A percentile compares a stretch with the other conserved stretches of the same genome.
Conservation (phyloP, 805 yeast species). For the Candida arabinofermentans region DNA sequence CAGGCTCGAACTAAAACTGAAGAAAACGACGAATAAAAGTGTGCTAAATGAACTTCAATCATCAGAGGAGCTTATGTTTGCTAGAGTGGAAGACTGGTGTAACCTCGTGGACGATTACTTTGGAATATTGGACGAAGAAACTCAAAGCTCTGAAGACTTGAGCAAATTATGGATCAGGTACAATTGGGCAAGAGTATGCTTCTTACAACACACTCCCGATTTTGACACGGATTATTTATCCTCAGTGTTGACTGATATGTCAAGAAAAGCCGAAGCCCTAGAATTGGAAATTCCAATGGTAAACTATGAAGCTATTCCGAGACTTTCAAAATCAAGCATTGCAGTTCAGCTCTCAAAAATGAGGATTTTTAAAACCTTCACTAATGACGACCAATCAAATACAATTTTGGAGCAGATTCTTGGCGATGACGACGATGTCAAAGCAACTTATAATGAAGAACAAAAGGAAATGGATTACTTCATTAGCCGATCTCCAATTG, state of each 20-base stretch:
- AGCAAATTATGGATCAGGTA: conserved; percentile 31
- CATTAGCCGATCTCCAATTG: conserved; percentile 58
- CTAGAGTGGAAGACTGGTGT: conserved; percentile 48
- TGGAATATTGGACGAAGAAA: conserved; percentile 3
- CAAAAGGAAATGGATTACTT: conserved; percentile 56
- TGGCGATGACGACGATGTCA: conserved; percentile 25
- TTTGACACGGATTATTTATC: conserved; percentile 33
- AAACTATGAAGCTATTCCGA: conserved; percentile 59
- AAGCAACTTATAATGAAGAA: conserved; percentile 31
- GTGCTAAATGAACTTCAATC: conserved; percentile 30
- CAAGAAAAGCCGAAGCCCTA: conserved; percentile 18
- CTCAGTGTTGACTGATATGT: conserved; percentile 23
- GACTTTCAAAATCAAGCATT: conserved; percentile 46
- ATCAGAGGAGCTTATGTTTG: conserved; percentile 35
- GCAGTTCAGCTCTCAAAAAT: conserved; percentile 65
- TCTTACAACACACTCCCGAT: conserved; percentile 33
- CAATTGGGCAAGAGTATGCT: conserved; percentile 47
- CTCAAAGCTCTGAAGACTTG: neutral
- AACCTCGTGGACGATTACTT: conserved; percentile 30
- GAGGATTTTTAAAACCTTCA: conserved; percentile 63
- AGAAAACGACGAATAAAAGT: conserved; percentile 16
- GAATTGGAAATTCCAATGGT: conserved; percentile 39
- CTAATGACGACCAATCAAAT: conserved; percentile 39
- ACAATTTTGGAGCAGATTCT: conserved; percentile 23
- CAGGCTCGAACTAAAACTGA: conserved; percentile 21